Evolutionary conservation across 306 rosid genomes (phyloP), one percentile per base, ranked within the genome.

Genomic region (Rosa lucieae): DNA sequence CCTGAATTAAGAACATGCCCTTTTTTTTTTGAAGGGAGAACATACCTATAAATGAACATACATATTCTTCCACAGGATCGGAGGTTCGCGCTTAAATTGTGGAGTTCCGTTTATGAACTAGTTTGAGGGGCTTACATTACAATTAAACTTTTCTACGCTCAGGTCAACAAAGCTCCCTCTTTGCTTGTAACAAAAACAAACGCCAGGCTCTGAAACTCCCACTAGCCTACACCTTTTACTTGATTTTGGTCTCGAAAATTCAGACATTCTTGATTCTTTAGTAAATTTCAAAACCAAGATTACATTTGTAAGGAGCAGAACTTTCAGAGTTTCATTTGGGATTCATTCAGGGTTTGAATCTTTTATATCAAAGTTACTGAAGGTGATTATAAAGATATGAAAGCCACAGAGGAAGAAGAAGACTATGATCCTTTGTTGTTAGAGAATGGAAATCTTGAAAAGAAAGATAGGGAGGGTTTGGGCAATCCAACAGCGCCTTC

Each of bases 381-480:
- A 66, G 23, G 43, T 40, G 44, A 35, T 35, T 6, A 26, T 26
- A 10, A 18, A 73, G 63, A 35, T 35, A 73, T 53, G 77, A 39
- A 73, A 37, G 49, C 35, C 3, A 7, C 46, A 37, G 46, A 66
- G 23, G 23, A 32, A 18, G 47, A 73, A 3, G 67, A 56, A 2
- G 77, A 52, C 62, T 9, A 6, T 23, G 51, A 55, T 39, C 47
- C 68, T 56, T 55, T 74, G 52, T 21, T 74, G 77, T 21, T 74
- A 21, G 77, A 74, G 77, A 55, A 23, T 21, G 77, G 77, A 73
- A 56, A 21, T 20, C 14, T 37, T 39, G 52, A 56, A 21, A 56
- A 59, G 77, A 40, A 56, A 39, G 68, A 74, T 11, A 21, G 8
- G 77, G 77, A 74, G 52, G 67, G 70, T 65, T 65, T 65, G 6